A percentile compares a stretch with the other conserved stretches of the same genome.
Conservation (phyloP, 2,329 filamentous ascomycete species). For the Byssochlamys sp. region DNA sequence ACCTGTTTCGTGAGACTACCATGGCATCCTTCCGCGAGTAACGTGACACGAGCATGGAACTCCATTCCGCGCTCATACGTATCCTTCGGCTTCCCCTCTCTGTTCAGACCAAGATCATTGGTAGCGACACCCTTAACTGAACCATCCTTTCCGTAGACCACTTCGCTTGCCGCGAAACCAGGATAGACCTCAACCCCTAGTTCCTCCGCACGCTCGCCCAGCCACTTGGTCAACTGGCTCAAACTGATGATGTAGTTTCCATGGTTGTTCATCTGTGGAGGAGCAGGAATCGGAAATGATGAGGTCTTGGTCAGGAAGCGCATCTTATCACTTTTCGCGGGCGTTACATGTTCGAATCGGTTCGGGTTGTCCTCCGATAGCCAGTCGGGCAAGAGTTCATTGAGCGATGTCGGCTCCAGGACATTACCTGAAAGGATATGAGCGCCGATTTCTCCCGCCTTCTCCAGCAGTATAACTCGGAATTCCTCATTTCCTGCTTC, state of each 20-base stretch:
- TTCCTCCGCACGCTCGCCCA: constrained; percentile 93
- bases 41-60: constrained; percentile 82
- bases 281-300: constrained; percentile 71
- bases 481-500: constrained; percentile 94
- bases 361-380: constrained; percentile 76
- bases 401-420: constrained; percentile 75
- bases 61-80: constrained; percentile 96
- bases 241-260: constrained; percentile 96
- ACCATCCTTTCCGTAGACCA: constrained; percentile 77
- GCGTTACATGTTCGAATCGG: constrained; percentile 77
- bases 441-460: constrained; percentile 86
- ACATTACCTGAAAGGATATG: constrained; percentile 95
- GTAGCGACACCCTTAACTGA: constrained; percentile 90
- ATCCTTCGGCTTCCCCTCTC: constrained; percentile 76
- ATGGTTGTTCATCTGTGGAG: constrained; percentile 95
- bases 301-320: constrained; percentile 77
- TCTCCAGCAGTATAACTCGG: constrained; percentile 82
- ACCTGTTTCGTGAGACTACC: constrained; percentile 92
- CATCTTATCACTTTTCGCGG: constrained; percentile 78
- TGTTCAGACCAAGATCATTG: constrained; percentile 78
- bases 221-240: constrained; percentile 91
- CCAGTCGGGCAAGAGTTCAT: constrained; percentile 91
- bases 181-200: constrained; percentile 91
- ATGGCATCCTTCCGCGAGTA: constrained; percentile 92
- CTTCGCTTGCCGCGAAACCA: constrained; percentile 86